Base-by-base conservation (phyloP, 768 basidiomycete genomes). In the Mrakia blollopis region DNA sequence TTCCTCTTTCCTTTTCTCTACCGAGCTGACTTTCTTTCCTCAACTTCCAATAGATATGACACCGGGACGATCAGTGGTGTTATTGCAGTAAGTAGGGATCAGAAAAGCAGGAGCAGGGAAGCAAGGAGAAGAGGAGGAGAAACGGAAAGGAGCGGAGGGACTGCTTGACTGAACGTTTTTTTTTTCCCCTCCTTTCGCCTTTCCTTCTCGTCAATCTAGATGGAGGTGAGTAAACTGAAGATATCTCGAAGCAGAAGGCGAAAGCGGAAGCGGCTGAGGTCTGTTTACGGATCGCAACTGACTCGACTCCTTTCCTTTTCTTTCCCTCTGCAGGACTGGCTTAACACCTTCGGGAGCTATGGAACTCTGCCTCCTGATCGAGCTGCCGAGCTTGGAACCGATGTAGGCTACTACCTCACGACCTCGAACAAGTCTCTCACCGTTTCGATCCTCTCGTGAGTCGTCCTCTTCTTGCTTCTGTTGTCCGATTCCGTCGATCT, bases 401-500 rank as follows among this genome's bases (percentile, higher is more conserved):
- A 16, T 23, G 25, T 8, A n/a, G 54, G 52, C 14, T 47, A 50
- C 25, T 67, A 69, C 39, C 75, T 69, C 21, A 37, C 67, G 6
- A 70, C 83, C 41, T 80, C 72, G 63, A 47, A 82, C 72, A 81
- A 82, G 57, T 84, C 83, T 16, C 80, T 84, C 78, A 83, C 84
- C 80, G 83, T 83, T 52, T 84, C 84, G 44, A 83, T 85, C 77
- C 80, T 85, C 28, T 83, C 83, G 47, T 50, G 18, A 50, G 47
- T 50, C 47, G 47, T 18, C 2, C 3, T 21, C 18, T 2, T 21
- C 16, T 50, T 13, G 44, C 16, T 50, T 21, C 16, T 14, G 16
- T 50, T 21, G 39, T 41, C 7, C 47, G 11, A 2, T 2, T 50
- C 18, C 11, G 7, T 4, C 2, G 18, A 50, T 1, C 47, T 50